These are phyloP conservation scores for Mycena amicta DNA, from an alignment of 768 basidiomycete species.

Conservation along the genomic window DNA sequence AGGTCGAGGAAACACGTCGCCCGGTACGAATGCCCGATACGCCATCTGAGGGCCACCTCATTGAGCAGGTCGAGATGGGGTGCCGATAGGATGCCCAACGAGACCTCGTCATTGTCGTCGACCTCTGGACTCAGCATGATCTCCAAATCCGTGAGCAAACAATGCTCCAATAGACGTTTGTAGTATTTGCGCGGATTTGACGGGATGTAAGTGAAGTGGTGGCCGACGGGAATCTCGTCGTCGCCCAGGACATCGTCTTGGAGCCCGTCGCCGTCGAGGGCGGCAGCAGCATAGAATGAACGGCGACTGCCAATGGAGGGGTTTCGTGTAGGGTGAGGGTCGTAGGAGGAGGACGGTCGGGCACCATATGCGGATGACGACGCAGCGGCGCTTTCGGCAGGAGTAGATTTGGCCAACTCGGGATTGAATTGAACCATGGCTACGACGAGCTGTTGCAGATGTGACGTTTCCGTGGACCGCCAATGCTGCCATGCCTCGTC, in stretches of 20 bases:
- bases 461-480: constrained; percentile 78
- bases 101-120: constrained; percentile 95
- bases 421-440: constrained; percentile 86
- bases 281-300: constrained; percentile 58
- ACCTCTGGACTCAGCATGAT: constrained; percentile 88
- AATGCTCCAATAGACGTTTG: constrained; percentile 78
- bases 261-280: constrained; percentile 39
- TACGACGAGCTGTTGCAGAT: constrained; percentile 87
- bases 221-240: constrained; percentile 71
- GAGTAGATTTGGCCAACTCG: constrained; percentile 78
- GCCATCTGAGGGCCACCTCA: constrained; percentile 89
- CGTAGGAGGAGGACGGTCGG: constrained; percentile 55
- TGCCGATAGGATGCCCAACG: constrained; percentile 83
- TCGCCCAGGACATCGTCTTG: constrained; percentile 54
- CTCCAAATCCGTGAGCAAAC: constrained; percentile 84
- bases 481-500: constrained; percentile 86
- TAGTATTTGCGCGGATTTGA: constrained; percentile 86
- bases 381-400: constrained; percentile 53
- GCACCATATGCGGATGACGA: constrained; percentile 46
- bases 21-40: constrained; percentile 79
- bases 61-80: constrained; percentile 81
- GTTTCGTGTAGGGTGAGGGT: constrained; percentile 47
- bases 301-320: constrained; percentile 69
- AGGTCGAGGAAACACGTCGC: constrained; percentile 81
- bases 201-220: constrained; percentile 88